phyloP scores from a whole-genome alignment of 768 basidiomycete genomes.

The Rhodotorula babjevae region DNA sequence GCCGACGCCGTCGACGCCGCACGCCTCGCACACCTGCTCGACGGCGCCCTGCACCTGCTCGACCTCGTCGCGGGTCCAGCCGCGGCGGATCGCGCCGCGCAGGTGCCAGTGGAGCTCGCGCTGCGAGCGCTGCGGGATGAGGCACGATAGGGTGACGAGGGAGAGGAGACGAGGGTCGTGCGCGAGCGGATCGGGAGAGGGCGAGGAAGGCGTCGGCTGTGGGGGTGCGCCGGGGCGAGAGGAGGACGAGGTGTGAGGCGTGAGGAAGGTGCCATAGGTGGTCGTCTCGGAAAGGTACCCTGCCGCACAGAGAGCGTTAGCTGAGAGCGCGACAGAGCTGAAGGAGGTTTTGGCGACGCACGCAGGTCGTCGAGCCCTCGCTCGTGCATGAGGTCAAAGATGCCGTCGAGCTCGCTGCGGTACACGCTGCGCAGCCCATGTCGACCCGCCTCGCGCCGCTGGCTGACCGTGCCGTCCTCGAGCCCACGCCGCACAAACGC shows the following conservation, averaged over 20 bases:
- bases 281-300: conserved; percentile 10
- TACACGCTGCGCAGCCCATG: conserved; percentile 22
- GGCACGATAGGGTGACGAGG: conserved; percentile 26
- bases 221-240: background rate
- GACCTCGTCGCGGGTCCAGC: conserved; percentile 35
- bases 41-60: conserved; percentile 28
- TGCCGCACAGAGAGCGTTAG: background rate
- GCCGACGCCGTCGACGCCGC: conserved; percentile 2
- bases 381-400: conserved; percentile 12
- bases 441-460: background rate
- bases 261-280: conserved; percentile 32
- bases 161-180: conserved; percentile 13
- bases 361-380: conserved; percentile 26
- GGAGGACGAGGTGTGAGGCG: conserved; percentile 3
- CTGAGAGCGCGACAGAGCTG: background rate
- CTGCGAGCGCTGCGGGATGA: conserved; percentile 22
- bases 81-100: conserved; percentile 33
- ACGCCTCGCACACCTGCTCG: conserved; percentile 18
- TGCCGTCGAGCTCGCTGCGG: conserved; percentile 13
- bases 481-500: conserved; percentile 14
- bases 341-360: background rate
- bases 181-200: conserved; percentile 23
- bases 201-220: no score
- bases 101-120: conserved; percentile 41
- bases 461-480: background rate